A percentile compares a stretch with the other conserved stretches of the same genome.
Conservation (phyloP, 148 eudicot species). For the Persicaria maculosa region DNA sequence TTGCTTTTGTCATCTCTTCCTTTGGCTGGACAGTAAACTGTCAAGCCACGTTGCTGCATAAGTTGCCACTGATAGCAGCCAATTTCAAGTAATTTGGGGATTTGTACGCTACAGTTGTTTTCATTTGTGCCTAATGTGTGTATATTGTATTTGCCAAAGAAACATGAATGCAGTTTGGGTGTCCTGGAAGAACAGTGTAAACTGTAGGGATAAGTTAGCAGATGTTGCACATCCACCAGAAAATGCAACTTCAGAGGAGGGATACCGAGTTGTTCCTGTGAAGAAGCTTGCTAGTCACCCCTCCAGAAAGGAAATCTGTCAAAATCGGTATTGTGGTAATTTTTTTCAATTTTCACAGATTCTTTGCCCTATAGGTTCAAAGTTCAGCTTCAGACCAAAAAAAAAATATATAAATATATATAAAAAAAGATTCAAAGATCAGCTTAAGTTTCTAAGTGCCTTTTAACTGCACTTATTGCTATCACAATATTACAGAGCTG, state of each 20-base stretch:
- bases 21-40: background rate
- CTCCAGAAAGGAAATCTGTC: background rate
- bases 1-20: background rate
- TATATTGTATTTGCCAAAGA: background rate
- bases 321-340: background rate
- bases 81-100: background rate
- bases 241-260: background rate
- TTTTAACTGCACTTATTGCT: background rate
- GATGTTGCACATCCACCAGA: slow-evolving; percentile 16
- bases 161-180: slow-evolving; percentile 32
- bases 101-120: background rate
- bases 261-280: background rate
- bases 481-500: slow-evolving; percentile 22
- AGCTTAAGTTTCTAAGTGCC: too few relatives aligned
- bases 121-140: background rate
- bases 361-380: background rate
- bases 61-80: slow-evolving; percentile 5
- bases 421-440: too few relatives aligned
- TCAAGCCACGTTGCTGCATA: slow-evolving; percentile 2
- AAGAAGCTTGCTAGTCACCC: background rate
- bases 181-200: slow-evolving; percentile 23
- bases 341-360: background rate
- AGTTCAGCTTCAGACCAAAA: too few relatives aligned
- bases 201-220: slow-evolving; percentile 19
- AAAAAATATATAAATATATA: too few relatives aligned